phyloP scores from a whole-genome alignment of 1,284 basidiomycete genomes.

The Phellinidium pouzarii region DNA sequence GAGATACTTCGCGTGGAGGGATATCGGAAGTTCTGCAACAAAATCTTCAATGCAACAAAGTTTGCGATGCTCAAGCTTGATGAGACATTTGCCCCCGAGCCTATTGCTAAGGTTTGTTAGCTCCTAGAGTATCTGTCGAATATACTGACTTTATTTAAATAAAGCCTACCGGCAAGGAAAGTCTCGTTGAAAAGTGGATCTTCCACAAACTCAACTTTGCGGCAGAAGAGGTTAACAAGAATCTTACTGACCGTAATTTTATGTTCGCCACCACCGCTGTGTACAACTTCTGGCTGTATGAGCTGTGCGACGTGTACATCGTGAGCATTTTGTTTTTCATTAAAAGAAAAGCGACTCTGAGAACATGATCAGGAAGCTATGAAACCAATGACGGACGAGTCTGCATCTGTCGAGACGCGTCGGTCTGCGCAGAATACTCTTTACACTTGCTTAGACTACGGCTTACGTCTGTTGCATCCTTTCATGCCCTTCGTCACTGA shows the following conservation, averaged over 20 bases:
- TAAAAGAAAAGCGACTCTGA: conserved; percentile 5
- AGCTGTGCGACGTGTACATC: conserved; percentile 98
- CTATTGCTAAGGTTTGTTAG: conserved; percentile 53
- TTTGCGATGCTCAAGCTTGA: conserved; percentile 96
- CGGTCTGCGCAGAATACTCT: conserved; percentile 92
- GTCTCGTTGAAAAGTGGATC: conserved; percentile 93
- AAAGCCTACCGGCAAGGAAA: conserved; percentile 84
- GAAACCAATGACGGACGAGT: conserved; percentile 91
- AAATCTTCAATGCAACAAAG: conserved; percentile 98
- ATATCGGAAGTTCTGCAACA: conserved; percentile 99
- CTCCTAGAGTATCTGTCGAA: neutral
- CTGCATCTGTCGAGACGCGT: conserved; percentile 54
- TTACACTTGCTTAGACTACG: conserved; percentile 90
- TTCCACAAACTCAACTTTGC: conserved; percentile 90
- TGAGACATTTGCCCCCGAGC: conserved; percentile 70
- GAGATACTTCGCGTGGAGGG: conserved; percentile 98
- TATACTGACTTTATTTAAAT: conserved; percentile 1
- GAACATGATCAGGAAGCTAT: conserved; percentile 72
- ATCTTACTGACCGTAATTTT: conserved; percentile 83
- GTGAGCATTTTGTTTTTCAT: conserved; percentile 37
- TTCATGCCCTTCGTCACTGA: conserved; percentile 99
- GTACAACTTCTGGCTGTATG: conserved; percentile 98
- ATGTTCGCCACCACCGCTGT: conserved; percentile 82
- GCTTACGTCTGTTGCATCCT: conserved; percentile 87
- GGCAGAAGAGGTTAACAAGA: conserved; percentile 68